Conservation (phyloP, 2,329 filamentous ascomycete species). For the Trichoderma sp. region DNA sequence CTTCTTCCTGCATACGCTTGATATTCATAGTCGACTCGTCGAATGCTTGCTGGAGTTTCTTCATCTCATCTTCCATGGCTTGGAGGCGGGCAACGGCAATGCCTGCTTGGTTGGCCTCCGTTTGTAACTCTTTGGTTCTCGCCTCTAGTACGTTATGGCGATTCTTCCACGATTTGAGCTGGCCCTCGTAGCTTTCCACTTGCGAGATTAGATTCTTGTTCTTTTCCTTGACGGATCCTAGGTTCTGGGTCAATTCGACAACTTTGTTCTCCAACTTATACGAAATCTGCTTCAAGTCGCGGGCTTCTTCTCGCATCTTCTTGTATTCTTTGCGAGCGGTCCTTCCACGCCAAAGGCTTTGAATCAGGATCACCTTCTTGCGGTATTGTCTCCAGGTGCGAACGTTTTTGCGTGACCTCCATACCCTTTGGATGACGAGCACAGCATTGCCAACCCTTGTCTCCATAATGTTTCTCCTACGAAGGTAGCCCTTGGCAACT, state of each 20-base stretch:
- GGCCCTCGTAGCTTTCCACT: conserved; percentile 91
- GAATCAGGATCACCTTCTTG: conserved; percentile 82
- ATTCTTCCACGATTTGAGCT: conserved; percentile 94
- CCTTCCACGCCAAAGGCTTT: conserved; percentile 90
- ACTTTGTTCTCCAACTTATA: conserved; percentile 99
- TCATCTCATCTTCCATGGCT: conserved; percentile 94
- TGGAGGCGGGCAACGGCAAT: conserved; percentile 87
- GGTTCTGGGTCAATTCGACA: conserved; percentile 89
- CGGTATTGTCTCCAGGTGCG: conserved; percentile 84
- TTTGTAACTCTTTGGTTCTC: conserved; percentile 88
- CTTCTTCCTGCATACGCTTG: conserved; percentile 92
- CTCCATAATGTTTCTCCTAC: conserved; percentile 88
- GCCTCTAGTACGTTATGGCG: conserved; percentile 87
- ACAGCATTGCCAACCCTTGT: conserved; percentile 90
- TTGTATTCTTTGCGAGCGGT: conserved; percentile 81
- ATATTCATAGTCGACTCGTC: conserved; percentile 88
- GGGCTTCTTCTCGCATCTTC: conserved; percentile 85
- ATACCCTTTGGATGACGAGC: conserved; percentile 82
- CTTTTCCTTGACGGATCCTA: conserved; percentile 88
- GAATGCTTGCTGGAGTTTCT: conserved; percentile 81
- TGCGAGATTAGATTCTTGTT: conserved; percentile 87
- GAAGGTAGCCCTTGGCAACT: conserved; percentile 84
- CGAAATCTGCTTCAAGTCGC: conserved; percentile 98
- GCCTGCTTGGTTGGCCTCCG: conserved; percentile 95
- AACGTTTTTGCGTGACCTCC: conserved; percentile 76